phyloP scores from a whole-genome alignment of 1,284 basidiomycete genomes.

The Cerioporus squamosus region DNA sequence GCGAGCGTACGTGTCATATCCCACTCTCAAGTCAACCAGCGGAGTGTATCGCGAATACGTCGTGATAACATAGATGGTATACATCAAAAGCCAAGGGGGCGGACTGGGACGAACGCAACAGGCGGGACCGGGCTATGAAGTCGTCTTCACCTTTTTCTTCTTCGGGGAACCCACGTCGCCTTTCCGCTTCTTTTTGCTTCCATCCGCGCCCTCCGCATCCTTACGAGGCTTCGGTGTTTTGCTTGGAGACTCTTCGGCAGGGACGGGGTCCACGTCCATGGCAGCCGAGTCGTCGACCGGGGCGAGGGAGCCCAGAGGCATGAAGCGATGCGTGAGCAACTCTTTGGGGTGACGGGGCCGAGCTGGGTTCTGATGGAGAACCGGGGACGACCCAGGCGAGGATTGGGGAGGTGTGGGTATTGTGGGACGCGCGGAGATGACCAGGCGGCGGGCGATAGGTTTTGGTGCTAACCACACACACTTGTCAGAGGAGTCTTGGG shows the following conservation, averaged over 20 bases:
- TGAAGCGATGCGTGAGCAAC: conserved; percentile 64
- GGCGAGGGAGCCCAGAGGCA: conserved; percentile 61
- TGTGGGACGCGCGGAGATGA: conserved; percentile 55
- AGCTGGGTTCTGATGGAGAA: conserved; percentile 52
- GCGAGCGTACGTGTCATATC: too few relatives aligned
- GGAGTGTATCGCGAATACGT: too few relatives aligned
- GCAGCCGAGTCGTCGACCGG: conserved; percentile 16
- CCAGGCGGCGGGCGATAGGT: conserved; percentile 57
- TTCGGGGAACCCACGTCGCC: conserved; percentile 32
- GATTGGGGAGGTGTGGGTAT: conserved; percentile 39
- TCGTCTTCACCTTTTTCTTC: conserved; percentile 45
- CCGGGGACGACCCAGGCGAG: conserved; percentile 25
- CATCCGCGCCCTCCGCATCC: conserved; percentile 27
- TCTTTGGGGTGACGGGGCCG: conserved; percentile 62
- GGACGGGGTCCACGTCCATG: conserved; percentile 26
- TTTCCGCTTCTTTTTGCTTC: conserved; percentile 8
- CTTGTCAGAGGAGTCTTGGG: too few relatives aligned
- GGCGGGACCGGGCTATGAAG: conserved; percentile 10
- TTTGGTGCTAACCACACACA: conserved; percentile 50
- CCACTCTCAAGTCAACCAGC: too few relatives aligned
- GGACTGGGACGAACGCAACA: not conserved
- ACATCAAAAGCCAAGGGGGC: not conserved
- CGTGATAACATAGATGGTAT: not conserved
- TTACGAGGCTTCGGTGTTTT: conserved; percentile 19
- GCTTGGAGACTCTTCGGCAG: conserved; percentile 20